Base-by-base conservation (phyloP, 148 eudicot genomes). In the Amaranthus palmeri region DNA sequence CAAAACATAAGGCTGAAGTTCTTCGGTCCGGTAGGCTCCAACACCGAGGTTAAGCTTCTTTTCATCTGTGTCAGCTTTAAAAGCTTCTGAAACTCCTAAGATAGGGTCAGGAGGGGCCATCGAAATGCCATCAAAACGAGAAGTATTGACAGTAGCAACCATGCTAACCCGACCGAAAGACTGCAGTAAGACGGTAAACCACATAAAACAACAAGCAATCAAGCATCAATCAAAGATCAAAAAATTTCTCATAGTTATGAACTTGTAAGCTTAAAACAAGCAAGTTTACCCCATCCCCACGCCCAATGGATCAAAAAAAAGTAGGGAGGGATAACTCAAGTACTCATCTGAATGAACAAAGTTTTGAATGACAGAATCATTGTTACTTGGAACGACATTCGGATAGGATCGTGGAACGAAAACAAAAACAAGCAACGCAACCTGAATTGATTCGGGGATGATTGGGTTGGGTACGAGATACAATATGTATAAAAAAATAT, bases 61-160 rank as follows among this genome's bases (percentile, higher is more conserved):
- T 57, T 90, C 96, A 80, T 83, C 58, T 3, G 85, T 87, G 77
- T 90, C 93, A 72, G 97, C 99, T 79, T 74, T 92, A 80, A 85
- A 96, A 68, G 99, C 99, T 87, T 96, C 97, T 49, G 97, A 88
- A 54, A 96, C 99, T 68, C 99, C 99, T 73, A 96, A 86, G 72
- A 92, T 96, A 44, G 99, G 99, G 77, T 96, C 99, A 53, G 99
- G 96, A 69, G 99, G 99, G 80, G 99, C 99, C 99, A 96, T 90
- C 53, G 88, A 71, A 81, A 96, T 78, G 53, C 85, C 90, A 80
- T 90, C 96, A 65, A 96, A 96, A 61, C 85, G 84, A 71, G 97
- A 92, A 72, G 68, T 86, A 66, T 85, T 78, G 63, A 83, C 87
- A 10, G 97, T 77, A 73, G 89, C 88, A 72, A 85, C 85, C 97